Evolutionary conservation across 2,329 filamentous ascomycete species (phyloP), one percentile per base, ranked within the genome.

Genomic region (Colletotrichum sidae): DNA sequence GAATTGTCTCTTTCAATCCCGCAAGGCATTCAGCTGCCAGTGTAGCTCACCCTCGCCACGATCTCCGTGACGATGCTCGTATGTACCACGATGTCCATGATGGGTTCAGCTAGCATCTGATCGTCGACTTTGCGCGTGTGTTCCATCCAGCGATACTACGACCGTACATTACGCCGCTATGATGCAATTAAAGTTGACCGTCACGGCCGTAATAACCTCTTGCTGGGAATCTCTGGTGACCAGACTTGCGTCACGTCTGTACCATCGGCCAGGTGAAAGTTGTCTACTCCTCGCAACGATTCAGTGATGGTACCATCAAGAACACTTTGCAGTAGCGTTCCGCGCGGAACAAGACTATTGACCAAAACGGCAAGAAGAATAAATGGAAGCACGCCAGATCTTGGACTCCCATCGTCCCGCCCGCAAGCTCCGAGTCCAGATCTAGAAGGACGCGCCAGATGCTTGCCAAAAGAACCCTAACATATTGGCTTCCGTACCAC

Each of bases 231-330:
- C 60, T 2, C 71, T 68, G 3, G 67, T 68, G 17, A 67, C 70
- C 25, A 56, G 39, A 67, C 25, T 25, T 25, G 25, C 25, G 25
- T 25, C 3, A 25, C 4, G 72, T 49, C 55, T 73, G 49, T 71
- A 75, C 67, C 69, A 72, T 47, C 60, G 70, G 55, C 70, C 70
- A 69, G 63, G 73, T 55, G 66, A 74, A 45, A 1, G 55, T 68
- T 8, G 56, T 57, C 1, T 66, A 69, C 2, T 25, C 25, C 25
- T 25, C 25, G 25, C 4, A 25, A 25, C 4, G 4, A 25, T 25
- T 25, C 25, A 25, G 25, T 25, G 25, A 5, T 4, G 25, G 25
- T 25, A 65, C 63, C n/a, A 65, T 15, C 15, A 69, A 60, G 45
- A 69, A 71, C 8, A 69, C 69, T 37, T 67, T 69, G 11, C 62